Base-by-base conservation (phyloP, 352 stramenopile species). In the Phytophthora sp. region DNA sequence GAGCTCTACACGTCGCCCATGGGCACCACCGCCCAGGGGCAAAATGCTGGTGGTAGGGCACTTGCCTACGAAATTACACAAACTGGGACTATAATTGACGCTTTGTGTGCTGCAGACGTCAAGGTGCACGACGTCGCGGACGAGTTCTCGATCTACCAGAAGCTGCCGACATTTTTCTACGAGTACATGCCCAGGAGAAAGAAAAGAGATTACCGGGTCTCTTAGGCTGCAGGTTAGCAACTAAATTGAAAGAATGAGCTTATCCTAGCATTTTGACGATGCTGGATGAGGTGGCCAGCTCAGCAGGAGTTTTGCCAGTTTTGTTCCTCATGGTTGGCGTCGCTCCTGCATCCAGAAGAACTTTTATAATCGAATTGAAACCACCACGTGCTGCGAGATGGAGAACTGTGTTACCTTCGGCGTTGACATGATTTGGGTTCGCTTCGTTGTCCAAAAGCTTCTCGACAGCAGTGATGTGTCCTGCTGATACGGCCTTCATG, bases 121-220 rank as follows among this genome's bases (percentile, higher is more conserved):
- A 84, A 84, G 18, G 78, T 86, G 53, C 85, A 92, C 65, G 79
- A 85, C 39, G 84, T 89, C 4, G 76, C 82, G 13, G 84, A 92
- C 67, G 84, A 95, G 58, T 95, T 87, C 64, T 84, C 84, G 2
- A 82, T 92, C 13, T 95, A 95, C 70, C 84, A 93, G 65, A 93
- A 89, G 51, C 67, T 95, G 18, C 86, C 86, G 1, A 95, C 86
- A 15, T 95, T 95, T 55, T 95, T 95, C 66, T 95, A 95, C 76
- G 86, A 95, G 63, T 95, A 93, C 68, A 84, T 85, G 75, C 77
- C 78, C n/a, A 61, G 64, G 45, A 88, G 84, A 49, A 90, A 89
- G 62, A 86, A 82, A 55, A 71, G 74, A 35, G 49, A 76, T 51
- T 68, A 68, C n/a, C n/a, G n/a, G n/a, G n/a, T n/a, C n/a, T n/a